A percentile compares a stretch with the other conserved stretches of the same genome.
Conservation (phyloP, 148 eudicot genomes). For the Rhododendron ovatum region DNA sequence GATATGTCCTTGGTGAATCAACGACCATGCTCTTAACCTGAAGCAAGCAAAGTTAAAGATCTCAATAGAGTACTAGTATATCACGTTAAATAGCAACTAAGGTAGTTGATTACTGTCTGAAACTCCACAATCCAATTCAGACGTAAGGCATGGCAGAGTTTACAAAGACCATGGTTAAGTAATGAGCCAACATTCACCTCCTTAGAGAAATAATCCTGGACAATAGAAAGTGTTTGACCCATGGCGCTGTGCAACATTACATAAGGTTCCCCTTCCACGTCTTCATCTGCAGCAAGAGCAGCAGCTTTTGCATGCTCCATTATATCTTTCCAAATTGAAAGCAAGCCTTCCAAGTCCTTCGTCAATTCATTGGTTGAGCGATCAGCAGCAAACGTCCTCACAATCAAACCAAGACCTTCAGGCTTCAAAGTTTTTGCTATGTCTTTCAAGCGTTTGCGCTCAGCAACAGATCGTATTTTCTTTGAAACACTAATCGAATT, state of each 20-base stretch:
- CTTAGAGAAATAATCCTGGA: slow-evolving; percentile 88
- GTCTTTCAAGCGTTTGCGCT: slow-evolving; percentile 73
- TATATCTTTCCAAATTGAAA: slow-evolving; percentile 84
- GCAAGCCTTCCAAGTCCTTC: slow-evolving; percentile 83
- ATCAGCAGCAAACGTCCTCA: slow-evolving; percentile 86
- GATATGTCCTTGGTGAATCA: slow-evolving; percentile 91
- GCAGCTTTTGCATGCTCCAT: slow-evolving; percentile 90
- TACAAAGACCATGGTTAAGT: neutral
- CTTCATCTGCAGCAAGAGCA: slow-evolving; percentile 97
- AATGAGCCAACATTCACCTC: slow-evolving; percentile 40
- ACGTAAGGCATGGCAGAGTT: neutral
- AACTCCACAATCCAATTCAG: neutral
- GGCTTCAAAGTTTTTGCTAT: slow-evolving; percentile 88
- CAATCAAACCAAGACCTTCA: slow-evolving; percentile 81
- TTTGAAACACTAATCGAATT: slow-evolving; percentile 66
- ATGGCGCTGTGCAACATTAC: slow-evolving; percentile 86
- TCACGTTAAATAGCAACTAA: slow-evolving; percentile 1
- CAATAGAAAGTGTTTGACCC: slow-evolving; percentile 90
- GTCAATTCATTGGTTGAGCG: slow-evolving; percentile 75
- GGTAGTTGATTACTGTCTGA: neutral
- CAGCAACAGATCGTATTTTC: slow-evolving; percentile 63
- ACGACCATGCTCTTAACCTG: slow-evolving; percentile 92
- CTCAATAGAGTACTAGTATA: neutral
- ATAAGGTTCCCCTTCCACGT: slow-evolving; percentile 81
- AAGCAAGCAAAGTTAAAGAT: slow-evolving; percentile 16